Evolutionary conservation across 2,329 filamentous ascomycete species (phyloP).

Genomic region (Nothopassalora personata): DNA sequence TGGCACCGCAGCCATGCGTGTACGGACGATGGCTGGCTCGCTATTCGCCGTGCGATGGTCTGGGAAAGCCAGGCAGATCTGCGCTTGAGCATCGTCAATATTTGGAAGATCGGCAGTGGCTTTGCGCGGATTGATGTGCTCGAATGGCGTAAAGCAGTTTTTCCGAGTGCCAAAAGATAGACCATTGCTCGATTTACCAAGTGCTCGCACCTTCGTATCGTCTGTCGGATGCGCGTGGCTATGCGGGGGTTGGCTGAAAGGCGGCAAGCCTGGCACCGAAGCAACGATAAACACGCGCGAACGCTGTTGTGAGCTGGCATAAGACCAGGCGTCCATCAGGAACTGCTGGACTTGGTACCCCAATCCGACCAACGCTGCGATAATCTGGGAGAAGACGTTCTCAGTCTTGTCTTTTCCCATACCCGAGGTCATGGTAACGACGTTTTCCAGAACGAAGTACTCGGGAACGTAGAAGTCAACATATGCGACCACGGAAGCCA

Average conservation of each 20-base stretch:
- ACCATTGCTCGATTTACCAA: conserved; percentile 59
- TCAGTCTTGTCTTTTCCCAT: conserved; percentile 37
- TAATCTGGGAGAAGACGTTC: conserved; percentile 67
- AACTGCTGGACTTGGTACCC: conserved; percentile 70
- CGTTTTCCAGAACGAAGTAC: conserved; percentile 76
- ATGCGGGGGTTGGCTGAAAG: conserved; percentile 52
- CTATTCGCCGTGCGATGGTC: conserved; percentile 58
- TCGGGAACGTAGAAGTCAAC: conserved; percentile 69
- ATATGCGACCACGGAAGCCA: conserved; percentile 69
- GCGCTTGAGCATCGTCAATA: conserved; percentile 57
- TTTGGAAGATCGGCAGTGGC: conserved; percentile 56
- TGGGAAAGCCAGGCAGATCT: conserved; percentile 59
- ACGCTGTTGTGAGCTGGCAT: conserved; percentile 61
- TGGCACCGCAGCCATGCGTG: conserved; percentile 56
- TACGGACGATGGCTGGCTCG: conserved; percentile 37
- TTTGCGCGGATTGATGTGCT: conserved; percentile 49
- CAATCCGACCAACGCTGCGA: conserved; percentile 67
- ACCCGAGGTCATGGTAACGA: conserved; percentile 56
- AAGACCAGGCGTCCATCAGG: conserved; percentile 63
- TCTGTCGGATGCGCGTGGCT: conserved; percentile 58
- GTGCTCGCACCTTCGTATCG: conserved; percentile 26
- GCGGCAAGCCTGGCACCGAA: conserved; percentile 58
- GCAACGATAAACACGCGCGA: conserved; percentile 66
- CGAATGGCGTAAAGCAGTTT: conserved; percentile 54
- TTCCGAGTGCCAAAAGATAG: conserved; percentile 53